Conservation (phyloP, 257 asterid genomes). For the Ligustrum vulgare region DNA sequence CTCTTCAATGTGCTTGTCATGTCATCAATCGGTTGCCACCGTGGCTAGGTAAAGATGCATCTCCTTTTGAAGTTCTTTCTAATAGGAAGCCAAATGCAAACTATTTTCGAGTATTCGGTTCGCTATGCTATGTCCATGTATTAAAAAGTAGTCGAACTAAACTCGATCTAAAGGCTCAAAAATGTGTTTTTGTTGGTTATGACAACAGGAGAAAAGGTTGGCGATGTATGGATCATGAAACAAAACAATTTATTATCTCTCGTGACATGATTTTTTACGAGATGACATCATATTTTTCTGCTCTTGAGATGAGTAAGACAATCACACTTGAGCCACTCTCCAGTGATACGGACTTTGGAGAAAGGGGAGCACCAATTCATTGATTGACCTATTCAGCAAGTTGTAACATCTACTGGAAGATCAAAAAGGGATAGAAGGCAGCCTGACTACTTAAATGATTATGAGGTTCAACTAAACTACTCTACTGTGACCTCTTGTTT, state of each 20-base stretch:
- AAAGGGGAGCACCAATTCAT: background rate
- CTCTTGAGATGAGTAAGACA: background rate
- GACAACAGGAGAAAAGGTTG: background rate
- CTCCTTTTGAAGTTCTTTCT: background rate
- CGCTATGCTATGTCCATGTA: too few relatives aligned
- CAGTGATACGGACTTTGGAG: too few relatives aligned
- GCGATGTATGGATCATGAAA: background rate
- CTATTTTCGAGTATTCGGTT: background rate
- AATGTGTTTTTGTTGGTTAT: too few relatives aligned
- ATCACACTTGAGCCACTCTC: background rate
- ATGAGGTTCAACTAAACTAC: constrained; percentile 13
- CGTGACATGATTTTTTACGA: background rate
- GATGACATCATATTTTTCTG: background rate
- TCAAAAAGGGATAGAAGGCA: constrained; percentile 20
- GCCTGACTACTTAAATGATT: background rate
- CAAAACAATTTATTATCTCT: too few relatives aligned
- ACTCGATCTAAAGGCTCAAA: background rate
- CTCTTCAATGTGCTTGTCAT: background rate
- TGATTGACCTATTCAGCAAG: background rate
- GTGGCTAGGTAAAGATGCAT: too few relatives aligned
- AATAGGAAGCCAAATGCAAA: background rate
- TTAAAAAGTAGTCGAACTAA: background rate
- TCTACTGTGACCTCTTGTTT: background rate
- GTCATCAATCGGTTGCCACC: background rate
- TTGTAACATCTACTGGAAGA: background rate